phyloP scores from a whole-genome alignment of 306 rosid species.

The Luffa acutangula region DNA sequence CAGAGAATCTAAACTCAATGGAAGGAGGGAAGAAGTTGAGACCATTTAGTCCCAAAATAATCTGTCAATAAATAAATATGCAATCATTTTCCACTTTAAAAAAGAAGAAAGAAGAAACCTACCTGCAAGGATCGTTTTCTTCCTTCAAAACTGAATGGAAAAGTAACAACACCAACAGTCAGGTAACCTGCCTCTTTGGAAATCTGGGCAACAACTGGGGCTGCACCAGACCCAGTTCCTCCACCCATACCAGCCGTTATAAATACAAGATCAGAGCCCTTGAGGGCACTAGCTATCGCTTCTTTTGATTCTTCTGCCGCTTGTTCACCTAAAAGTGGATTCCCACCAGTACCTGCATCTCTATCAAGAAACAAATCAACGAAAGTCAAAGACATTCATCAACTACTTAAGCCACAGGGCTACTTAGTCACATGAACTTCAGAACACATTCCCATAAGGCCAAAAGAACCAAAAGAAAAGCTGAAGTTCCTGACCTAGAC shows the following conservation, averaged over 20 bases:
- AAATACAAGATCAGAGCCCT: slow-evolving; percentile 94
- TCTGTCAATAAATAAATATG: neutral
- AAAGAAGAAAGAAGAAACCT: slow-evolving; percentile 19
- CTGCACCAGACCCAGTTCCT: slow-evolving; percentile 98
- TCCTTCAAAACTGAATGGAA: slow-evolving; percentile 94
- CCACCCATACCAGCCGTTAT: slow-evolving; percentile 99
- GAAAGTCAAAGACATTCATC: neutral
- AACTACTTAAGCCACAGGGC: neutral
- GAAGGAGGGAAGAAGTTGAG: neutral
- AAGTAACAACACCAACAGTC: slow-evolving; percentile 97
- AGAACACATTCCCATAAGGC: neutral
- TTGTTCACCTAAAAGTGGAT: slow-evolving; percentile 95
- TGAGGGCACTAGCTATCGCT: slow-evolving; percentile 68
- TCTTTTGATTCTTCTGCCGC: slow-evolving; percentile 98
- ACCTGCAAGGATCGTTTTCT: slow-evolving; percentile 97
- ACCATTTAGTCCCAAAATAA: neutral
- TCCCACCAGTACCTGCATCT: slow-evolving; percentile 96
- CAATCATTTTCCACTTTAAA: neutral
- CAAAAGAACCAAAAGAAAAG: neutral
- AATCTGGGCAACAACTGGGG: slow-evolving; percentile 93
- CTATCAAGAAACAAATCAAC: slow-evolving; percentile 22
- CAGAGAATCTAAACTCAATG: neutral
- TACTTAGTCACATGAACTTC: neutral
- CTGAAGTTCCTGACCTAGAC: slow-evolving; percentile 67
- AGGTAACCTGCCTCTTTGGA: slow-evolving; percentile 92